Evolutionary conservation across 1,139 yeast genomes (phyloP).

Genomic region (Debaryomyces nepalensis): DNA sequence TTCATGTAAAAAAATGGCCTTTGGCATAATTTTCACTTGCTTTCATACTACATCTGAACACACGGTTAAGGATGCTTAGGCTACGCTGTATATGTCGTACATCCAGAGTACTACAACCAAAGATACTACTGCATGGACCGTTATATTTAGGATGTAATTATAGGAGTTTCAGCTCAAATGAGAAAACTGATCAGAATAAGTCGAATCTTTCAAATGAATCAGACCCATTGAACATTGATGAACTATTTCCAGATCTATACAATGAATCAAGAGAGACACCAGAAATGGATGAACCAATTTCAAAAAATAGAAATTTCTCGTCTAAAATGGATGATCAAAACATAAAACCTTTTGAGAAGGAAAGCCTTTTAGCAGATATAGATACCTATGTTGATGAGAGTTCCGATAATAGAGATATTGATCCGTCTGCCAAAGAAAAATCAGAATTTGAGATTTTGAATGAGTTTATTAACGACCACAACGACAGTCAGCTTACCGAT

Average conservation of each 20-base stretch:
- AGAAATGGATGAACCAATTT: too few species aligned
- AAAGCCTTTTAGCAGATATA: slow-evolving; percentile 5
- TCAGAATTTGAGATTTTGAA: slow-evolving; percentile 10
- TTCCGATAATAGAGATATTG: background rate
- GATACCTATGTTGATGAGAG: slow-evolving; percentile 8
- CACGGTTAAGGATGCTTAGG: slow-evolving; percentile 1
- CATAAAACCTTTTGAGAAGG: background rate
- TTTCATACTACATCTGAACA: background rate
- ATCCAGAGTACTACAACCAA: background rate
- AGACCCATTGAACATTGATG: slow-evolving; percentile 7
- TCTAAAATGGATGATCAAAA: too few species aligned
- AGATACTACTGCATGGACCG: background rate
- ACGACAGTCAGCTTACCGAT: background rate
- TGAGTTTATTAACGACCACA: slow-evolving; percentile 8
- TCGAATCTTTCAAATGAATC: background rate
- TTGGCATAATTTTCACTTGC: background rate
- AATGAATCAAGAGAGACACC: background rate
- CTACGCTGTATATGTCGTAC: background rate
- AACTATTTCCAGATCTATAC: slow-evolving; percentile 6
- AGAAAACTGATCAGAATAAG: background rate
- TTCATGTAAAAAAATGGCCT: background rate
- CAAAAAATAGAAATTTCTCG: too few species aligned
- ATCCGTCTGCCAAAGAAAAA: background rate
- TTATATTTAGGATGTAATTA: background rate
- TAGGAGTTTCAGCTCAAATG: background rate